A percentile compares a stretch with the other conserved stretches of the same genome.
Evolutionary conservation across 176 grass and related monocot species (phyloP).

Genomic region (Carex littledalei): DNA sequence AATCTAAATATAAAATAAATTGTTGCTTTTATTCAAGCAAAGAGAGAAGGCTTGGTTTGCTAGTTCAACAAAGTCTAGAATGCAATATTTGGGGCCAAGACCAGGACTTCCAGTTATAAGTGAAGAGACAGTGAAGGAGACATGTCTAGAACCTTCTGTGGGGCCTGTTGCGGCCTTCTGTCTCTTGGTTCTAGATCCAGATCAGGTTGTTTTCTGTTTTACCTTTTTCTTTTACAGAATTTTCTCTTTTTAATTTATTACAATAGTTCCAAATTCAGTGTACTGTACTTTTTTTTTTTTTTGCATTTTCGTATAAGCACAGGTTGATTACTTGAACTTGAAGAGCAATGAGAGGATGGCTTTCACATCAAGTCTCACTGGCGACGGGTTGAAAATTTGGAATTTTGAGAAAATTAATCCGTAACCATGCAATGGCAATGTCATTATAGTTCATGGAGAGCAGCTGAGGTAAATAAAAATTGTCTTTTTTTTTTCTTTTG

Average conservation of each 20-base stretch:
- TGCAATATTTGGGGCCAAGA: constrained; percentile 69
- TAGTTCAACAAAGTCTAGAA: constrained; percentile 66
- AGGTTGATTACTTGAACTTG: constrained; percentile 92
- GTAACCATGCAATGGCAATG: neutral
- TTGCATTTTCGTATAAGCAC: constrained; percentile 5
- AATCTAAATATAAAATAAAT: neutral
- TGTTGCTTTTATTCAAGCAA: constrained; percentile 36
- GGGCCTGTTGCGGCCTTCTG: constrained; percentile 69
- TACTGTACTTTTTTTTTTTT: neutral
- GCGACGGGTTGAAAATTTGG: constrained; percentile 39
- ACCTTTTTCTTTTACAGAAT: neutral
- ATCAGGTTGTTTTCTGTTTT: constrained; percentile 46
- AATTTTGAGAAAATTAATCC: constrained; percentile 48
- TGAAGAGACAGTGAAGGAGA: constrained; percentile 39
- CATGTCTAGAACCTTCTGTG: constrained; percentile 45
- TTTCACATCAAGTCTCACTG: constrained; percentile 46
- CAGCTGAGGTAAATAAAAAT: constrained; percentile 21
- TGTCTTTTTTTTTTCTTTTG: neutral
- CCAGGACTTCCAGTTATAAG: constrained; percentile 54
- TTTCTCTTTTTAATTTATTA: neutral
- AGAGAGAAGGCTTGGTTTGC: constrained; percentile 79
- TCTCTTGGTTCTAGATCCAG: constrained; percentile 75
- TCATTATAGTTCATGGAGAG: constrained; percentile 3
- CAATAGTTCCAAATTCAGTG: neutral
- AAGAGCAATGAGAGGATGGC: constrained; percentile 73